Percentiles rank a stretch among this genome's conserved stretches.
phyloP scores from a whole-genome alignment of 768 basidiomycete species.

The Boletus barrowsii region DNA sequence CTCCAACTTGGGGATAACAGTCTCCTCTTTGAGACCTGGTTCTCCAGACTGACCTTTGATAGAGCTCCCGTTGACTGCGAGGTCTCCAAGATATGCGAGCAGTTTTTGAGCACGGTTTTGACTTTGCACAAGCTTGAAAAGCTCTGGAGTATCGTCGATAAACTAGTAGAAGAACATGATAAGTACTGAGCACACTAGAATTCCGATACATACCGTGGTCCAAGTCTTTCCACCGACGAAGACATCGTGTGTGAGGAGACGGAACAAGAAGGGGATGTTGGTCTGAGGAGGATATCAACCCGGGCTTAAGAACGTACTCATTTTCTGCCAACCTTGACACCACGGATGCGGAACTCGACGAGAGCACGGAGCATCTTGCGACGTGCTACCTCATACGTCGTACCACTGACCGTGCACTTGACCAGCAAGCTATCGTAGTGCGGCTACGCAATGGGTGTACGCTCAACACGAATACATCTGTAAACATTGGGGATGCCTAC shows the following conservation, averaged over 20 bases:
- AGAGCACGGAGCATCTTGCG: constrained; percentile 99
- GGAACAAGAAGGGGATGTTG: constrained; percentile 99
- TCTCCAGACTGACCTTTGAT: constrained; percentile 97
- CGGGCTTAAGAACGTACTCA: background rate
- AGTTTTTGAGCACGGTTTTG: constrained; percentile 99
- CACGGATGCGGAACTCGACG: constrained; percentile 99
- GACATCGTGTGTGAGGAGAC: constrained; percentile 92
- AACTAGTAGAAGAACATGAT: constrained; percentile 57
- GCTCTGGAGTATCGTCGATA: constrained; percentile 99
- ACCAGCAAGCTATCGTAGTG: constrained; percentile 98
- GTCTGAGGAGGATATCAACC: constrained; percentile 50
- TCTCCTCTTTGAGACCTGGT: constrained; percentile 88
- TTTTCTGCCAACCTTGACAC: constrained; percentile 70
- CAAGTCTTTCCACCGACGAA: constrained; percentile 97
- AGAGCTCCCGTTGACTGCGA: constrained; percentile 96
- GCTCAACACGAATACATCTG: constrained; percentile 3
- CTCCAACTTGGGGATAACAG: constrained; percentile 75
- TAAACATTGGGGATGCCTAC: constrained; percentile 41
- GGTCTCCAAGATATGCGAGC: constrained; percentile 93
- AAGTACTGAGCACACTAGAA: background rate
- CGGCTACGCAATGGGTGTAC: constrained; percentile 48
- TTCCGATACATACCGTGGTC: constrained; percentile 68
- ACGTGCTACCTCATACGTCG: constrained; percentile 97
- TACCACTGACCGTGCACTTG: constrained; percentile 93
- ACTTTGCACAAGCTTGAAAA: constrained; percentile 96